These are phyloP conservation scores for Mariannaea sp. DNA, from an alignment of 2,329 filamentous ascomycete genomes.

Conservation along the genomic window DNA sequence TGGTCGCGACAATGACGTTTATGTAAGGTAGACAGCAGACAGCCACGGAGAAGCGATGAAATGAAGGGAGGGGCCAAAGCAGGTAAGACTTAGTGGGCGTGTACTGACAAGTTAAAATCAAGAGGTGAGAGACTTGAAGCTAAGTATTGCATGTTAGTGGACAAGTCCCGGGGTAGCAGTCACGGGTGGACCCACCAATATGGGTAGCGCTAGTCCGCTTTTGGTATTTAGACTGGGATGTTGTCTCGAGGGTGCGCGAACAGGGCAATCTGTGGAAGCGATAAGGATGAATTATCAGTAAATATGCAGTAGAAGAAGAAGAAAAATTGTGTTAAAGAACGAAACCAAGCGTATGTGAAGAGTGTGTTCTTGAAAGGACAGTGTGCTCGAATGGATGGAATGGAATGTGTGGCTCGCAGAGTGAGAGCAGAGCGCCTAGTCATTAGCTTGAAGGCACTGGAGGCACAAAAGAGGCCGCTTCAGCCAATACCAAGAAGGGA, in stretches of 20 bases:
- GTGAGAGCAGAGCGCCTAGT: constrained; percentile 3
- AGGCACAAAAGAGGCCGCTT: constrained; percentile 15
- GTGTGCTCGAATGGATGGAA: background rate
- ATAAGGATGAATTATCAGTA: constrained; percentile 33
- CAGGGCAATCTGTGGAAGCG: constrained; percentile 31
- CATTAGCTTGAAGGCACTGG: constrained; percentile 12
- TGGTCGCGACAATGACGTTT: constrained; percentile 26
- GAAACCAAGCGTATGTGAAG: constrained; percentile 6
- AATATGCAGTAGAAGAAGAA: constrained; percentile 21
- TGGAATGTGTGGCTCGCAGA: constrained; percentile 5
- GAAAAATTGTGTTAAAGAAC: background rate
- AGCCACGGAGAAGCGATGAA: constrained; percentile 26
- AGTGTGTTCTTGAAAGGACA: constrained; percentile 1
- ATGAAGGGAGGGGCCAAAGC: constrained; percentile 15
- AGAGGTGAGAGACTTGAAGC: constrained; percentile 29
- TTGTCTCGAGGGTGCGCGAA: constrained; percentile 21
- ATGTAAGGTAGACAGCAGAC: too few relatives aligned
- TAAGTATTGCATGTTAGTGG: constrained; percentile 26
- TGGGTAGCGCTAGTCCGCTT: constrained; percentile 31
- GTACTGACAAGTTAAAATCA: constrained; percentile 36
- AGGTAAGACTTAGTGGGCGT: constrained; percentile 8
- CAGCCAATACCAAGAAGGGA: constrained; percentile 2
- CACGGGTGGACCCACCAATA: constrained; percentile 31
- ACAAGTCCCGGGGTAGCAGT: constrained; percentile 26
- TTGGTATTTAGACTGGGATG: constrained; percentile 28